These are phyloP conservation scores for Metschnikowia koreensis DNA, from an alignment of 805 yeast species.

Conservation along the genomic window DNA sequence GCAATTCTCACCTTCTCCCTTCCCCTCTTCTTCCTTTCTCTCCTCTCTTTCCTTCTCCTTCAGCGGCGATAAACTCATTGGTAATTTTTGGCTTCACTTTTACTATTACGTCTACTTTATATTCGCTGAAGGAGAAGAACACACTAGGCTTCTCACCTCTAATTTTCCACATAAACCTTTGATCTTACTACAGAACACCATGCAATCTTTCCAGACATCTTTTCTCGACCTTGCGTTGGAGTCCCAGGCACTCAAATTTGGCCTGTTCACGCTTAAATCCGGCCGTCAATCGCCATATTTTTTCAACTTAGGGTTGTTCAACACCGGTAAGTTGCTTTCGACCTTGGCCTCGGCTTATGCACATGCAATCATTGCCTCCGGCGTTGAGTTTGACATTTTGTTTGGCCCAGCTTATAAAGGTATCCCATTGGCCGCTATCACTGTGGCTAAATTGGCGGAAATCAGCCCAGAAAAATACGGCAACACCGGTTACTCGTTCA, in stretches of 20 bases:
- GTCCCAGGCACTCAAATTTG: conserved; percentile 81
- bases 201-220: conserved; percentile 54
- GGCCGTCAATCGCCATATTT: conserved; percentile 96
- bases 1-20: neutral
- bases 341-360: conserved; percentile 88
- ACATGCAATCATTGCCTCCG: conserved; percentile 75
- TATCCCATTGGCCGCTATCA: conserved; percentile 89
- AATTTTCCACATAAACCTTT: neutral
- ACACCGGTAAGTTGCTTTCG: conserved; percentile 74
- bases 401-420: conserved; percentile 99
- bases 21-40: neutral
- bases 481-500: conserved; percentile 82
- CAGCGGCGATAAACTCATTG: conserved; percentile 11
- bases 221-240: conserved; percentile 82
- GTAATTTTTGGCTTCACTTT: neutral
- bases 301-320: conserved; percentile 76
- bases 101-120: too few relatives aligned
- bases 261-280: conserved; percentile 83
- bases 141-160: neutral
- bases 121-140: conserved; percentile 1
- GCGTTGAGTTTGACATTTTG: conserved; percentile 80
- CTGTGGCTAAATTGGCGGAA: conserved; percentile 90
- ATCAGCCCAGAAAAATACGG: conserved; percentile 77
- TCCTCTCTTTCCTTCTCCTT: conserved; percentile 11
- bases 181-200: conserved; percentile 9